phyloP scores from a whole-genome alignment of 257 asterid genomes.

The Fraxinus anomala region DNA sequence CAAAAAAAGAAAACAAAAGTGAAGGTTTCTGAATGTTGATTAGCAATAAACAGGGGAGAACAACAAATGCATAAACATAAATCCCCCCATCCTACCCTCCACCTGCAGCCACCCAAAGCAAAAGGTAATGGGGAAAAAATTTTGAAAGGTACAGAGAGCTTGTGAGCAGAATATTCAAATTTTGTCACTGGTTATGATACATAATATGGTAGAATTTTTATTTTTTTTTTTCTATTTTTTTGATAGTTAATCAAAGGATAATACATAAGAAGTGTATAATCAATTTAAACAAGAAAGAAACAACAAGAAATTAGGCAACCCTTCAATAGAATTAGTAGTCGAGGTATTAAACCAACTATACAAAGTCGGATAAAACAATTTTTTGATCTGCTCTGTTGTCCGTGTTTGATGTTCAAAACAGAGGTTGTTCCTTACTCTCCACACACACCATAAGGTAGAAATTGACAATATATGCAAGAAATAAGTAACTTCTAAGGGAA shows the following conservation, averaged over 20 bases:
- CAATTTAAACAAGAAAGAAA: no score
- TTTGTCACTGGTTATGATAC: neutral
- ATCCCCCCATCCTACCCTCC: neutral
- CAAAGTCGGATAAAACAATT: no score
- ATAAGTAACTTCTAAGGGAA: constrained; percentile 8
- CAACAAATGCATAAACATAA: neutral
- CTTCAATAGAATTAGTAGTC: no score
- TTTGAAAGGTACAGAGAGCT: neutral
- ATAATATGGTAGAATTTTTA: neutral
- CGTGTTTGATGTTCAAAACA: no score
- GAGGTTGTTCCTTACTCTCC: no score
- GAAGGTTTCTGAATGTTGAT: neutral
- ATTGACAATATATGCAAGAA: neutral
- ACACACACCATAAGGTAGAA: constrained; percentile 15
- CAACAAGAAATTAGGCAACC: no score
- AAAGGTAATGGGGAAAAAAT: neutral
- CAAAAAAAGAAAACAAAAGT: no score
- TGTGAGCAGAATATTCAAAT: neutral
- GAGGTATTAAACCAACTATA: no score
- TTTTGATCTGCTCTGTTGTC: no score
- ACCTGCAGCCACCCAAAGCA: neutral
- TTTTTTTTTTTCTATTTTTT: no score
- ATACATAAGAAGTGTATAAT: no score
- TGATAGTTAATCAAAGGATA: no score
- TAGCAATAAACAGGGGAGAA: neutral